phyloP scores from a whole-genome alignment of 352 stramenopile genomes.

The Phytophthora citrophthora region DNA sequence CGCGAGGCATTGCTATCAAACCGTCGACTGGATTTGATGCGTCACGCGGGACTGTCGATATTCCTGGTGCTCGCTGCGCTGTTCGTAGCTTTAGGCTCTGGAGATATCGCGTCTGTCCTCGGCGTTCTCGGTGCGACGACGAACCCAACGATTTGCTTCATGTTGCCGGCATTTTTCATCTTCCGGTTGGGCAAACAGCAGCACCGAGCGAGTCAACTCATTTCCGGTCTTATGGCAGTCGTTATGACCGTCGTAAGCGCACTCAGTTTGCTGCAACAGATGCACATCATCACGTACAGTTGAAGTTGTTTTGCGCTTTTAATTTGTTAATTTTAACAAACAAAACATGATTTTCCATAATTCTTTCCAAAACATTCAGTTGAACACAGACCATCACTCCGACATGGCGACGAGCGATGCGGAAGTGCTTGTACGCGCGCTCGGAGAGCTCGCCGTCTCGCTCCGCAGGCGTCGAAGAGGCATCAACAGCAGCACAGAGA shows the following conservation, averaged over 20 bases:
- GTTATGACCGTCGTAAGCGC: conserved; percentile 51
- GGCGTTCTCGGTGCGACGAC: conserved; percentile 82
- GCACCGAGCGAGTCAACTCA: conserved; percentile 49
- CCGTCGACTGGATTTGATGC: conserved; percentile 49
- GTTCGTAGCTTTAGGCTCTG: conserved; percentile 69
- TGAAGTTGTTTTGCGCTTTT: no score
- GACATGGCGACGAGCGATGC: conserved; percentile 28
- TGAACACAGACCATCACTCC: conserved; percentile 11
- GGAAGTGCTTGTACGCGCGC: conserved; percentile 50
- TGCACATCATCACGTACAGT: conserved; percentile 33
- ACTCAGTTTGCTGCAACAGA: conserved; percentile 66
- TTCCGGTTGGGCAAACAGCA: conserved; percentile 49
- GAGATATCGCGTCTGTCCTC: conserved; percentile 87
- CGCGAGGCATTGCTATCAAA: conserved; percentile 69
- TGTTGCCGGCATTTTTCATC: conserved; percentile 86
- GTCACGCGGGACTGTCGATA: conserved; percentile 61
- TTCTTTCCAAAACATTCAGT: conserved; percentile 10
- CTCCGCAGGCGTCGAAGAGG: conserved; percentile 26
- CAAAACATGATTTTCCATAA: no score
- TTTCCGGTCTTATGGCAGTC: conserved; percentile 54
- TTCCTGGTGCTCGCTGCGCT: conserved; percentile 60
- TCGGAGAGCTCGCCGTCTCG: conserved; percentile 67
- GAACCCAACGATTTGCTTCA: conserved; percentile 89
- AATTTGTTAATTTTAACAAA: no score
- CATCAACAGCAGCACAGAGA: conserved; percentile 26